phyloP scores from a whole-genome alignment of 139 green algal genomes.

The Astrephomene gubernaculifera region DNA sequence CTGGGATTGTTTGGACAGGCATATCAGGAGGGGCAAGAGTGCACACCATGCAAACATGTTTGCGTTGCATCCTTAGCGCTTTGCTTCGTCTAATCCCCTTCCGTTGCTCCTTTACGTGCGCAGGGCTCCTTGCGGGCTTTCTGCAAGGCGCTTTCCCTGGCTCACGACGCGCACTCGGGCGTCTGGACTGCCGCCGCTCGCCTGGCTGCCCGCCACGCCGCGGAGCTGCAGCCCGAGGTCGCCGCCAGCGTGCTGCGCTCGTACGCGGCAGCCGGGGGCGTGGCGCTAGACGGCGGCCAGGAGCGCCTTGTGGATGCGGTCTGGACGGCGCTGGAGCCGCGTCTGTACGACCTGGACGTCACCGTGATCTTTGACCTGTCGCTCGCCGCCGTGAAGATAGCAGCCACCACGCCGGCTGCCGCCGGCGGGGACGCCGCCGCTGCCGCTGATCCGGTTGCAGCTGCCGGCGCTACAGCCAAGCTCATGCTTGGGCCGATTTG shows the following conservation, averaged over 20 bases:
- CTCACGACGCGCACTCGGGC: neutral
- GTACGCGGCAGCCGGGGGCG: neutral
- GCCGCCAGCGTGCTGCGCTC: constrained; percentile 4
- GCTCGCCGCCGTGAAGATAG: neutral
- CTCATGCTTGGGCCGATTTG: neutral
- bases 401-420: neutral
- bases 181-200: constrained; percentile 16
- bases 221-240: constrained; percentile 27
- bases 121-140: constrained; percentile 8
- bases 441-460: neutral
- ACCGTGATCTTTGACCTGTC: neutral
- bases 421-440: neutral
- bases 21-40: too few species aligned
- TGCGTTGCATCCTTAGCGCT: too few species aligned
- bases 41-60: too few species aligned
- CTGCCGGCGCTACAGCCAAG: neutral
- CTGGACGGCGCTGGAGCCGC: constrained; percentile 14
- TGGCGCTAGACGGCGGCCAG: constrained; percentile 5
- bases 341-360: neutral
- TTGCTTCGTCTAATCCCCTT: neutral
- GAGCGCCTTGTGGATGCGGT: constrained; percentile 2
- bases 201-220: constrained; percentile 34
- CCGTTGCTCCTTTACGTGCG: neutral
- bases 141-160: constrained; percentile 8
- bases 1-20: too few species aligned